Conservation (phyloP, 371 early-diverging fungal species). For the Zopfochytrium polystomum region DNA sequence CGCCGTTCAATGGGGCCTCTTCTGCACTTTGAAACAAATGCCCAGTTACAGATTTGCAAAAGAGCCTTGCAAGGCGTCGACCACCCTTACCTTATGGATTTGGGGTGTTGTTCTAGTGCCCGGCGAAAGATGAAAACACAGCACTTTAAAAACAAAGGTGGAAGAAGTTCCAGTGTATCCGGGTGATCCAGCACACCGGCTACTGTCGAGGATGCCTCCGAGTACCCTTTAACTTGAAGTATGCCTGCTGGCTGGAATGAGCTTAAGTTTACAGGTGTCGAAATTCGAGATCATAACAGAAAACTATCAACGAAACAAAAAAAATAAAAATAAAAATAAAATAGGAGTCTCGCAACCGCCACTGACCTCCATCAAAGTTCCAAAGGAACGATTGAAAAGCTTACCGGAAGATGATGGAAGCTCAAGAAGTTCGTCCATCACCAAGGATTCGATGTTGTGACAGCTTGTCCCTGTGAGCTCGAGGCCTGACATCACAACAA, state of each 20-base stretch:
- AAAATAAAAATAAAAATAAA: not conserved
- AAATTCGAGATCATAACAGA: not conserved
- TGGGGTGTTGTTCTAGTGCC: not conserved
- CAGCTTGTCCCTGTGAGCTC: slow-evolving; percentile 46
- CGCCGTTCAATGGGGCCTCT: too few relatives aligned
- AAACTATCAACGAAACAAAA: not conserved
- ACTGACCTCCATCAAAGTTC: slow-evolving; percentile 12
- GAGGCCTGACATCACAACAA: slow-evolving; percentile 27
- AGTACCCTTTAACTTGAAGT: slow-evolving; percentile 19
- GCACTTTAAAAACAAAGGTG: slow-evolving; percentile 27
- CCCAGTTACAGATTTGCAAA: too few relatives aligned
- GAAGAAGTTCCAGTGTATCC: slow-evolving; percentile 18
- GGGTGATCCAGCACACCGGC: slow-evolving; percentile 41
- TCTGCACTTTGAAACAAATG: too few relatives aligned
- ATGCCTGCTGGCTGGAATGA: slow-evolving; percentile 28
- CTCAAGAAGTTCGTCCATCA: slow-evolving; percentile 34
- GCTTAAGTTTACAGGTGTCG: not conserved
- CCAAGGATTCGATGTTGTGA: slow-evolving; percentile 41
- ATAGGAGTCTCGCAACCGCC: not conserved
- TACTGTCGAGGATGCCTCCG: slow-evolving; percentile 24
- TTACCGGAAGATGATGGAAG: slow-evolving; percentile 4
- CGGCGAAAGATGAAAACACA: slow-evolving; percentile 32
- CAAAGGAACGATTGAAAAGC: slow-evolving; percentile 12
- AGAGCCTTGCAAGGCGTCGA: too few relatives aligned
- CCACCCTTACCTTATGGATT: too few relatives aligned